Percentiles rank a stretch among this genome's conserved stretches.
phyloP scores from a whole-genome alignment of 441 rosid species.

The Lagerstroemia fauriei region DNA sequence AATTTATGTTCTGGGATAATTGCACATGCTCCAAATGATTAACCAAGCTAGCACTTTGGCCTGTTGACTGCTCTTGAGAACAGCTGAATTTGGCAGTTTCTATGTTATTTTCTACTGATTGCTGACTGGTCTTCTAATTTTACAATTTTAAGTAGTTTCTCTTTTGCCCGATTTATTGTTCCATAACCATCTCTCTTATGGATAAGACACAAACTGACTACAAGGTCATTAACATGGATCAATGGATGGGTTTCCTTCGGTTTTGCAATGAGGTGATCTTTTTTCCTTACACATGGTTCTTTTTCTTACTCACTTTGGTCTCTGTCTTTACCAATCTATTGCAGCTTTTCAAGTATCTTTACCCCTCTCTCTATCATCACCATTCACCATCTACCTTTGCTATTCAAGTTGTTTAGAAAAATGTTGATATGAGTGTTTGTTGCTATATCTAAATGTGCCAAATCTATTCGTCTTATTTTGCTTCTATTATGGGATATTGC shows the following conservation, averaged over 20 bases:
- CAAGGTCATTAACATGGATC: constrained; percentile 78
- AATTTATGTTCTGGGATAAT: constrained; percentile 1
- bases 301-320: background rate
- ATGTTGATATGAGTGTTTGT: too few species aligned
- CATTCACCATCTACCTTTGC: too few species aligned
- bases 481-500: too few species aligned
- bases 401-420: too few species aligned
- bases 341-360: too few species aligned
- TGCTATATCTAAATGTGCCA: too few species aligned
- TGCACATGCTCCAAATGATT: background rate
- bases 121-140: background rate
- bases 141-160: background rate
- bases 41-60: background rate
- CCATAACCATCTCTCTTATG: constrained; percentile 1
- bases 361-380: too few species aligned
- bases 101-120: background rate
- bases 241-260: constrained; percentile 71
- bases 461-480: too few species aligned
- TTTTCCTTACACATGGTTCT: background rate
- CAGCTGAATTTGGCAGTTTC: background rate
- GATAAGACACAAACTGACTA: constrained; percentile 63
- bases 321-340: too few species aligned
- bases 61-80: background rate
- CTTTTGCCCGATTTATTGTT: background rate
- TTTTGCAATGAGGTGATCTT: constrained; percentile 69